These are phyloP conservation scores for Pulveroboletus frians DNA, from an alignment of 768 basidiomycete species.

Conservation along the genomic window DNA sequence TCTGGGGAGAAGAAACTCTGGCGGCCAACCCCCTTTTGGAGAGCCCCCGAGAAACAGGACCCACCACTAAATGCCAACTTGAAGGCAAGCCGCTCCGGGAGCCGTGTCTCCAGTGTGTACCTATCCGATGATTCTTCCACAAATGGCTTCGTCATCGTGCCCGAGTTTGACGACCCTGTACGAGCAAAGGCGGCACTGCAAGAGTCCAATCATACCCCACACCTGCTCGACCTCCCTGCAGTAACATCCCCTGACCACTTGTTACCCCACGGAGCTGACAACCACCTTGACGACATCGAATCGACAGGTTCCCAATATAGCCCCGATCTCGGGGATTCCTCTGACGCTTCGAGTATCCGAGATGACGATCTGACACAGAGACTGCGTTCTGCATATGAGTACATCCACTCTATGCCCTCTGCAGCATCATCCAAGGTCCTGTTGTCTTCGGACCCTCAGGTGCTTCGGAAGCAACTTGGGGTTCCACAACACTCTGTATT, in stretches of 20 bases:
- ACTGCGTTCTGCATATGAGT: constrained; percentile 19
- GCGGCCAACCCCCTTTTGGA: constrained; percentile 22
- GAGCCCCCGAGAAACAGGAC: constrained; percentile 6
- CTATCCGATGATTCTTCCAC: constrained; percentile 14
- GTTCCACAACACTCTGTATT: constrained; percentile 29
- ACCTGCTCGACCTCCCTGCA: neutral
- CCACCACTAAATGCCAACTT: neutral
- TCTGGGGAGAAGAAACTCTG: constrained; percentile 25
- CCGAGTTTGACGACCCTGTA: constrained; percentile 22
- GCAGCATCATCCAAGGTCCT: constrained; percentile 4
- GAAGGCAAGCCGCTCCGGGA: constrained; percentile 4
- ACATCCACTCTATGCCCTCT: constrained; percentile 21
- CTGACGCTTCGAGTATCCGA: neutral
- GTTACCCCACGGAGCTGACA: neutral
- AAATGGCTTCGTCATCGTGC: constrained; percentile 16
- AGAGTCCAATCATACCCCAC: neutral
- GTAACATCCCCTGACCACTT: neutral
- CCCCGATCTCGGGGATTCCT: neutral
- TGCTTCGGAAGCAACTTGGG: constrained; percentile 26
- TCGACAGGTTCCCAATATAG: neutral
- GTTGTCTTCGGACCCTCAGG: constrained; percentile 25
- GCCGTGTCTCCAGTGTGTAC: constrained; percentile 20
- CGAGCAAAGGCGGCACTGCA: neutral
- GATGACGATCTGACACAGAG: constrained; percentile 21
- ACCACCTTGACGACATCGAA: neutral